Conservation (phyloP, 2,329 filamentous ascomycete species). For the Diaporthe nobilis region DNA sequence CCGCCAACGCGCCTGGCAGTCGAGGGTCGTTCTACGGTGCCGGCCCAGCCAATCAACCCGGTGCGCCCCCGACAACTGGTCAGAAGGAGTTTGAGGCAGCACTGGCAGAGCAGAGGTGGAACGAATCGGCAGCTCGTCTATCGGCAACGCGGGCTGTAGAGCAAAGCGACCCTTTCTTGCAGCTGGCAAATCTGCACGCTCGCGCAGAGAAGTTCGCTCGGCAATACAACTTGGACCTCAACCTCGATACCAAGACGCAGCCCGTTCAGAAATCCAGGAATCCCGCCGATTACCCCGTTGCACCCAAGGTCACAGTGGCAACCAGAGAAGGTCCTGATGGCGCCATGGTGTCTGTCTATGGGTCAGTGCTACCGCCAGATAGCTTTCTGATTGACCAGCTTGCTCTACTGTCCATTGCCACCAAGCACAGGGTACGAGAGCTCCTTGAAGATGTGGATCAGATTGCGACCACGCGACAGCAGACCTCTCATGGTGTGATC, state of each 20-base stretch:
- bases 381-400: constrained; percentile 85
- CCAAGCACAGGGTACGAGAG: constrained; percentile 82
- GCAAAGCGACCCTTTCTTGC: constrained; percentile 80
- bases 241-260: constrained; percentile 67
- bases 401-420: constrained; percentile 84
- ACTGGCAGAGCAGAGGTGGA: constrained; percentile 75
- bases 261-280: constrained; percentile 64
- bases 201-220: constrained; percentile 71
- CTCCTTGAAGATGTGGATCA: constrained; percentile 83
- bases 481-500: constrained; percentile 83
- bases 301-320: constrained; percentile 67
- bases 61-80: constrained; percentile 48
- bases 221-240: constrained; percentile 70
- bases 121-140: constrained; percentile 73
- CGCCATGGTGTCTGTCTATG: constrained; percentile 73
- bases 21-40: constrained; percentile 74
- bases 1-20: constrained; percentile 67
- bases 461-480: constrained; percentile 79
- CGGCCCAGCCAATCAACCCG: constrained; percentile 73
- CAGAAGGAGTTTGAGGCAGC: constrained; percentile 78
- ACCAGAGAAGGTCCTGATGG: constrained; percentile 71
- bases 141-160: constrained; percentile 76
- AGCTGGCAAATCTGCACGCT: constrained; percentile 72
- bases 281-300: constrained; percentile 61
- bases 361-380: constrained; percentile 81